Percentiles rank a stretch among this genome's conserved stretches.
Evolutionary conservation across 306 rosid genomes (phyloP).

Genomic region (Cucurbita argyrosperma): DNA sequence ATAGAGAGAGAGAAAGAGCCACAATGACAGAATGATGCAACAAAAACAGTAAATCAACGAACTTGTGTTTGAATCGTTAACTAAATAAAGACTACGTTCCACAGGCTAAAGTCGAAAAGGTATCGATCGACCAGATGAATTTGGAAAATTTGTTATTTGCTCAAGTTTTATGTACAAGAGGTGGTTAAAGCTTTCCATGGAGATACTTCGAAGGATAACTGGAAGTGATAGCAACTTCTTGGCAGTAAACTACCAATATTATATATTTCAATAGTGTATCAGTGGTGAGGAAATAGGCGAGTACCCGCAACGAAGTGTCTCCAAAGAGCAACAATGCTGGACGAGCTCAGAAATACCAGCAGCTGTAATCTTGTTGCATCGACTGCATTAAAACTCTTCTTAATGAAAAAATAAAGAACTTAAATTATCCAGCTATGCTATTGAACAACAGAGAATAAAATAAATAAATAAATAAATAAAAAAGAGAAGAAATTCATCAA

Average conservation of each 20-base stretch:
- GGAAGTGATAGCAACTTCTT: neutral
- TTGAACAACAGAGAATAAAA: neutral
- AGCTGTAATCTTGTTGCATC: conserved; percentile 52
- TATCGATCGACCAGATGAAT: neutral
- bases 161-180: neutral
- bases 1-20: neutral
- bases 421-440: neutral
- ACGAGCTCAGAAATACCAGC: conserved; percentile 58
- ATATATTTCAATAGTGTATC: neutral
- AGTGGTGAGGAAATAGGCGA: neutral
- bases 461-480: too few species aligned
- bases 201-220: neutral
- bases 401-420: neutral
- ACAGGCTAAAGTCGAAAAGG: too few species aligned
- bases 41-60: neutral
- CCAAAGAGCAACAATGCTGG: conserved; percentile 54
- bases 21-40: neutral
- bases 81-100: neutral
- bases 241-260: neutral
- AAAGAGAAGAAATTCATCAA: neutral
- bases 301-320: conserved; percentile 92
- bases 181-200: neutral
- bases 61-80: neutral
- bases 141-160: neutral
- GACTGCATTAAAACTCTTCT: conserved; percentile 38